Base-by-base conservation (phyloP, 306 rosid species). In the Prunus mongolica region DNA sequence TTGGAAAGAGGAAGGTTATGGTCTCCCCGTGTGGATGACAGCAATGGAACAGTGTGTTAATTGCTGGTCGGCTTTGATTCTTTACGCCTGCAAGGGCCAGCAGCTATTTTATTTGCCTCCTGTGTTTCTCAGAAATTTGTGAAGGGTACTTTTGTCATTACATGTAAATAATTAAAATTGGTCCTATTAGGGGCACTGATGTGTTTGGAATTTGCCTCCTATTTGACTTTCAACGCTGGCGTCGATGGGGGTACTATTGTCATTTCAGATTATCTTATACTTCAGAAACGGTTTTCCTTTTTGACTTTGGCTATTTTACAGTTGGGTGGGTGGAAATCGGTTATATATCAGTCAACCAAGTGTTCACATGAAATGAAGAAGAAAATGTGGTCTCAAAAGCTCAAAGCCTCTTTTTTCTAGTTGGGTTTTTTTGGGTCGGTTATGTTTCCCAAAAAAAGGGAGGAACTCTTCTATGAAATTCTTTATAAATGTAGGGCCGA, bases 31-130 rank as follows among this genome's bases (percentile, higher is more conserved):
- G 13, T 55, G 55, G 20, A 71, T 90, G 91, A 92, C 97, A 88
- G 89, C 88, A 44, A 8, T 71, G 82, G 69, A 82, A 89, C 88
- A 84, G 72, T 24, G 38, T 69, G 69, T 80, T 84, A 79, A 78
- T 79, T 71, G 80, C 68, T 79, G 87, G 85, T 84, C 88, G 76
- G 74, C 87, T 73, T 79, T 84, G 87, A 86, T 87, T 81, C 88
- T 76, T 15, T 51, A 12, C 74, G 60, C 74, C 75, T 72, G 88
- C 84, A 77, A 56, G 80, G 87, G 84, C 91, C 79, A 44, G 76
- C 57, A 47, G 15, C 41, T 5, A 34, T 34, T 5, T 10, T 27
- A 9, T 58, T 38, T 16, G 49, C 20, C 3, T 52, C 22, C 5
- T 9, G 19, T 72, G 78, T 81, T 93, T 89, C 98, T 82, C 30